Evolutionary conservation across 225 moss, liverwort and hornwort species (phyloP), one percentile per base, ranked within the genome.

Genomic region (Sphagnum tenellum): DNA sequence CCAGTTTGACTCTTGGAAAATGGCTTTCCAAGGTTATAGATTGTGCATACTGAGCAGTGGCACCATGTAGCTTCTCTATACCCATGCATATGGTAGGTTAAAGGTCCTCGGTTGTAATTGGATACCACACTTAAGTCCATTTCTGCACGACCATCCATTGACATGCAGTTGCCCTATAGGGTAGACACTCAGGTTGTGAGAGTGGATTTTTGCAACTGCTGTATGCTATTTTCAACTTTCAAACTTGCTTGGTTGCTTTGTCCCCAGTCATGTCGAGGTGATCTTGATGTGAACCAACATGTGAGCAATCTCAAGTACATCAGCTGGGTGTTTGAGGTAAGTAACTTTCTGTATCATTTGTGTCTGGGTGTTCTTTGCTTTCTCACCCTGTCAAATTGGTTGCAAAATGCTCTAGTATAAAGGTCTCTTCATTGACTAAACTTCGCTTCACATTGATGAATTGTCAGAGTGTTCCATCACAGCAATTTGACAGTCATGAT

Each of bases 241-340:
- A 53, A 53, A 29, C 29, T 29, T 29, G 29, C 29, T 10, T 53
- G 53, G 10, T 10, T 53, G 53, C 10, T 53, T 53, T 53, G 8
- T 53, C 53, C 68, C 49, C 73, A 77, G 72, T 72, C 86, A 54
- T 53, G 65, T 6, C 60, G 50, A 10, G 66, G 69, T 6, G 83
- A 89, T 57, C 75, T 89, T 51, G 89, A 89, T 69, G 76, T 83
- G 73, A 89, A 89, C 69, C 81, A 79, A 53, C 89, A 89, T 57
- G 81, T 89, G 60, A 89, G 79, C 72, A 86, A 89, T 68, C 77
- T 86, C 72, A 86, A 86, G 57, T 86, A 86, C 67, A 79, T 86
- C 59, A 74, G 67, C 73, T 89, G 86, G 86, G 74, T 89, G 45
- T 79, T 83, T 57, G 75, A 81, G 69, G 79, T 86, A 74, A 12